Evolutionary conservation across 768 basidiomycete genomes (phyloP), one percentile per base, ranked within the genome.

Genomic region (Gymnopilus dilepis): DNA sequence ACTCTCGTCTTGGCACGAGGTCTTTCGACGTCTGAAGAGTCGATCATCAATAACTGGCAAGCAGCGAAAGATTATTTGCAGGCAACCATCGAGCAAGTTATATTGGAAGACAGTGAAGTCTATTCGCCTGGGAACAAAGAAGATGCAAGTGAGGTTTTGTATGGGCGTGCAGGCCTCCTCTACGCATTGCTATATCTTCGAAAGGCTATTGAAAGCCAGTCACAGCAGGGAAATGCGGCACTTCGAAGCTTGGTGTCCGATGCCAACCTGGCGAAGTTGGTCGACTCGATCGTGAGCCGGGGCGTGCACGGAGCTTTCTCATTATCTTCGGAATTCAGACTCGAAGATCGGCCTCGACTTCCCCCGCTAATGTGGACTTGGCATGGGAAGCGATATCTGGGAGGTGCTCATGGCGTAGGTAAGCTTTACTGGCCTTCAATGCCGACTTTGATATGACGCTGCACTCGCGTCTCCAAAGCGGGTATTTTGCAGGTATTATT

Each of bases 331-430:
- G 75, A 76, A 34, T 60, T 78, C 21, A 66, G 66, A 11, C 60
- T 60, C 3, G 57, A 57, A 22, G 63, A 67, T 19, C 38, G 58
- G 12, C 62, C 68, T 42, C 67, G 65, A 8, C 15, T 63, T 4
- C 83, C 84, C 0, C 76, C 81, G 1, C 70, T 86, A 28, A 86
- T 86, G 84, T 86, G 85, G 86, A 73, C 70, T 9, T 87, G 86
- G 86, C 80, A 84, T 64, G 73, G 77, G n/a, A 84, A 79, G 62
- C 73, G 80, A 22, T 86, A 86, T 65, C 70, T 86, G 1, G 85
- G 86, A 37, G 84, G 74, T 15, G 85, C 84, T 3, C 86, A 87
- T 73, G 86, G 86, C n/a, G 76, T 86, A 56, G 82, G 86, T 83
- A 59, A 47, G 84, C 73, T 13, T 41, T 6, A 5, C 24, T 15